Evolutionary conservation across 108 stramenopile species (phyloP), one percentile per base, ranked within the genome.

Genomic region (Nannochloropsis gaditana): DNA sequence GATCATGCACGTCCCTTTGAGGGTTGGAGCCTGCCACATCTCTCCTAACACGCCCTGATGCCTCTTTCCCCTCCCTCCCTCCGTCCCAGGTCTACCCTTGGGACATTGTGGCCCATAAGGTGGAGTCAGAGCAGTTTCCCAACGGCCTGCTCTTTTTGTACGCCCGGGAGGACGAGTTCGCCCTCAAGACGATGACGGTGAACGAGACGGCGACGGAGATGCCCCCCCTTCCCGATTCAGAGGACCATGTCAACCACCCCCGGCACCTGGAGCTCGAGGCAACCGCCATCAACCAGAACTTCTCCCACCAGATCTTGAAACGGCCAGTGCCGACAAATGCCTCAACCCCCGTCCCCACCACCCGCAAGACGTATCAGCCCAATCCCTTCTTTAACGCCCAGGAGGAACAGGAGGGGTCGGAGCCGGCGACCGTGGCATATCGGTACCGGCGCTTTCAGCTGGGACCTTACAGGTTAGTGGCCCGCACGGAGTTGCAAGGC

Each of bases 351-450:
- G 44, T n/a, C 19, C 43, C 83, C 2, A 2, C 83, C 5, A 44
- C 83, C 43, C 83, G 44, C 17, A 83, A 44, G 45, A 44, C 3
- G 43, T 31, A 19, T 4, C 79, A 41, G 83, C 94, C 94, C n/a
- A 96, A 97, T 86, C 97, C 97, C 10, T 99, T 99, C 92, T 97
- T 93, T 90, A 97, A 97, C 89, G 95, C 94, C 87, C 97, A 98
- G 21, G 96, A 96, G 50, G 93, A 92, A 44, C 95, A 85, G 45
- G 88, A 95, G 84, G 96, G 94, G 73, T 95, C 94, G 92, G 95
- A 95, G 89, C 97, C 97, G 1, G 97, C 97, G 41, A 93, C 94
- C 47, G 93, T 96, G 9, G 98, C 95, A 45, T 99, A 96, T 91
- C 95, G 96, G 82, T 99, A 99, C 93, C 93, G 98, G 43, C 95